These are phyloP conservation scores for Wickerhamiella nectarea DNA, from an alignment of 805 yeast genomes.

Conservation along the genomic window DNA sequence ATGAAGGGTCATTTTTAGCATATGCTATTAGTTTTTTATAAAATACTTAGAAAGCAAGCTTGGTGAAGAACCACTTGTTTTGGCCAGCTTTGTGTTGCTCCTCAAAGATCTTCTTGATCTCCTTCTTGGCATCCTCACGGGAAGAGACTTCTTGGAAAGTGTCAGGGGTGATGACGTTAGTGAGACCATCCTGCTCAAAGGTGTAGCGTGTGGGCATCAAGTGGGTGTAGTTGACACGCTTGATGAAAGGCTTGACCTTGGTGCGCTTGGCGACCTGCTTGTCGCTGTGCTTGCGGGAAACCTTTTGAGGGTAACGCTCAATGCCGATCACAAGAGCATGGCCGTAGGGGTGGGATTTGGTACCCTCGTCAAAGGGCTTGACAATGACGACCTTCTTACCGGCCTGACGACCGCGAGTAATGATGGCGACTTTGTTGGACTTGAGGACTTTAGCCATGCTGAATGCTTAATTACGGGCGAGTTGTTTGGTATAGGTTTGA, in stretches of 20 bases:
- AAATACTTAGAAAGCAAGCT: constrained; percentile 66
- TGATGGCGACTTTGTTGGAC: constrained; percentile 99
- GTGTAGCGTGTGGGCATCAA: constrained; percentile 99
- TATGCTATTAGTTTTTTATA: constrained; percentile 13
- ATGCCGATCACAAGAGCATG: constrained; percentile 99
- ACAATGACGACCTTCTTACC: constrained; percentile 99
- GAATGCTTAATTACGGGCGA: constrained; percentile 16
- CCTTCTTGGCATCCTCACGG: constrained; percentile 98
- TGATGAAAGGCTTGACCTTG: constrained; percentile 97
- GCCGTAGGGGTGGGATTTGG: constrained; percentile 97
- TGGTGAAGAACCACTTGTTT: constrained; percentile 99
- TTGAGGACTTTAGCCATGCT: constrained; percentile 95
- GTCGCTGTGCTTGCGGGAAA: constrained; percentile 85
- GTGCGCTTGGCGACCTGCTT: constrained; percentile 96
- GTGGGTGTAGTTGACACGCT: constrained; percentile 99
- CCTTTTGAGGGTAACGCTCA: constrained; percentile 96
- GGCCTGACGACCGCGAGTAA: constrained; percentile 99
- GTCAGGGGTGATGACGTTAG: constrained; percentile 81
- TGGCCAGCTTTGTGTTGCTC: constrained; percentile 98
- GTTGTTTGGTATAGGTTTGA: neutral
- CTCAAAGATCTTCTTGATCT: constrained; percentile 97
- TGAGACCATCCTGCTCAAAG: constrained; percentile 90
- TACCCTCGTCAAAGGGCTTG: constrained; percentile 96
- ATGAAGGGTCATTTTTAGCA: neutral
- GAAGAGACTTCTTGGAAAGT: constrained; percentile 95